Evolutionary conservation across 2,329 filamentous ascomycete genomes (phyloP).

Genomic region (Colletotrichum sansevieriae): DNA sequence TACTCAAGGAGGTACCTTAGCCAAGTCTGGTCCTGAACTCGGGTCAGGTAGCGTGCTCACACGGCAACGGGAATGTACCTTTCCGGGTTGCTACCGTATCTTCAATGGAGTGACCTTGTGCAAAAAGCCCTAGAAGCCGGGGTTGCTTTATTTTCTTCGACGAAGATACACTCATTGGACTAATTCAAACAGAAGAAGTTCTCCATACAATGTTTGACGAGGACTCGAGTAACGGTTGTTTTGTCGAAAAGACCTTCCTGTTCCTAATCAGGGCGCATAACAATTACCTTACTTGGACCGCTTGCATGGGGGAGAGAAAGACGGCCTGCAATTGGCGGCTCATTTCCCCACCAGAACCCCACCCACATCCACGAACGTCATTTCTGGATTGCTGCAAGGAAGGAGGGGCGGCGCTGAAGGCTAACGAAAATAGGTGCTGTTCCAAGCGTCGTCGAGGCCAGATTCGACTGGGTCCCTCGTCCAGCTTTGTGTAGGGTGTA

Average conservation of each 20-base stretch:
- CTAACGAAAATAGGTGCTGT: constrained; percentile 22
- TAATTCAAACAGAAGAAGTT: no score
- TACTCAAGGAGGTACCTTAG: no score
- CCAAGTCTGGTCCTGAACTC: no score
- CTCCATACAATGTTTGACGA: no score
- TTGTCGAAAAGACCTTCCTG: not conserved
- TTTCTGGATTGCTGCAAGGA: constrained; percentile 36
- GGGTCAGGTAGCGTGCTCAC: no score
- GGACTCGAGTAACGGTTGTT: not conserved
- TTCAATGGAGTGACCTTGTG: no score
- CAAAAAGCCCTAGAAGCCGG: no score
- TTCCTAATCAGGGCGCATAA: constrained; percentile 18
- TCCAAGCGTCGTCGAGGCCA: constrained; percentile 8
- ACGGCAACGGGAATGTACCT: no score
- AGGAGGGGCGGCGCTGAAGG: constrained; percentile 20
- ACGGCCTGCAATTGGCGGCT: not conserved
- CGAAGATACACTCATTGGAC: no score
- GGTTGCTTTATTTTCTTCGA: no score
- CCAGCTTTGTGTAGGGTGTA: not conserved
- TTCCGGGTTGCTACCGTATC: no score
- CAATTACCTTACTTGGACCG: constrained; percentile 1
- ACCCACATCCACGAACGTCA: constrained; percentile 38
- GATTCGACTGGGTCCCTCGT: constrained; percentile 9
- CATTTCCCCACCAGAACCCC: constrained; percentile 4
- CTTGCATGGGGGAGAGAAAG: not conserved